Conservation (phyloP, 2,329 filamentous ascomycete genomes). For the Cladosporium oxysporum region DNA sequence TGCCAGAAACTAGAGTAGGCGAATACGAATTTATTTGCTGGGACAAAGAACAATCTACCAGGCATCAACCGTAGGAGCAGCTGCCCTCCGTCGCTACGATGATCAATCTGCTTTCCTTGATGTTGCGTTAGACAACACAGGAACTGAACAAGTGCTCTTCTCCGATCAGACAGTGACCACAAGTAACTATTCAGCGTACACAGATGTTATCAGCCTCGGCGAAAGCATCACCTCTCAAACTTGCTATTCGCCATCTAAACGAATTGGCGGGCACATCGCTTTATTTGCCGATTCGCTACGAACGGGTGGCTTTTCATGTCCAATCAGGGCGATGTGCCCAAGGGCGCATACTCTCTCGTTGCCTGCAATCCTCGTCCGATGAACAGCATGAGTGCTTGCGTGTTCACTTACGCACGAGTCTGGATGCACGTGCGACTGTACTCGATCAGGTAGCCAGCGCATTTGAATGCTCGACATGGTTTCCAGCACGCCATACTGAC, state of each 20-base stretch:
- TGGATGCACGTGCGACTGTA: background rate
- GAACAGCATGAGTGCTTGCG: background rate
- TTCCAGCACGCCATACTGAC: background rate
- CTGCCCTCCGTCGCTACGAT: background rate
- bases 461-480: background rate
- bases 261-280: slow-evolving; percentile 4
- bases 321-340: background rate
- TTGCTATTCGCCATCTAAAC: background rate
- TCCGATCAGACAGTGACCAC: background rate
- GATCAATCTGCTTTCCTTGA: background rate
- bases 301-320: background rate
- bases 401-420: background rate
- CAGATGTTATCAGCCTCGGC: background rate
- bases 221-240: background rate
- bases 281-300: slow-evolving; percentile 6
- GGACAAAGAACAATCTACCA: background rate
- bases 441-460: background rate
- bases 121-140: background rate
- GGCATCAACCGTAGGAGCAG: background rate
- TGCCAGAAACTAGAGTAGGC: background rate
- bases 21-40: background rate
- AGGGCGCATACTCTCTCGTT: background rate
- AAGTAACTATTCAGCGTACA: background rate
- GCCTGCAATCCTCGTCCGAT: background rate
- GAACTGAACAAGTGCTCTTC: background rate